Evolutionary conservation across 257 asterid genomes (phyloP).

Genomic region (Przewalskia tangutica): DNA sequence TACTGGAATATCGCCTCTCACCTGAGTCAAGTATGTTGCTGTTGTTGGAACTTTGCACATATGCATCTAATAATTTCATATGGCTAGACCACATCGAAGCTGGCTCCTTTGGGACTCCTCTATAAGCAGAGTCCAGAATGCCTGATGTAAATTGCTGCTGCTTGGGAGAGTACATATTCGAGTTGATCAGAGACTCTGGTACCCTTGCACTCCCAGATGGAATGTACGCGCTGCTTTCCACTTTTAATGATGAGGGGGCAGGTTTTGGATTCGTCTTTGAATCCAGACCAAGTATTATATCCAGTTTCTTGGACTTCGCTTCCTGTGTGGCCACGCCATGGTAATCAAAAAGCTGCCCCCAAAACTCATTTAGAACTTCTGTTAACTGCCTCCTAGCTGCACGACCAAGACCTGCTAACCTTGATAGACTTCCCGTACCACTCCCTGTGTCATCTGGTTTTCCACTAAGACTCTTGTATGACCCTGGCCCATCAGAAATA

Average conservation of each 20-base stretch:
- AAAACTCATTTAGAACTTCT: constrained; percentile 61
- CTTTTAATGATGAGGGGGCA: constrained; percentile 39
- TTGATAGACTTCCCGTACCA: constrained; percentile 81
- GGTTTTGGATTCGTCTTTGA: constrained; percentile 39
- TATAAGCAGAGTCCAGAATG: constrained; percentile 41
- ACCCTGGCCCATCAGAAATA: constrained; percentile 68
- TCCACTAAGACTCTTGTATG: constrained; percentile 62
- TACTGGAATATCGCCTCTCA: constrained; percentile 78
- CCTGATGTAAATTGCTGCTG: constrained; percentile 50
- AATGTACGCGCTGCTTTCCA: constrained; percentile 40
- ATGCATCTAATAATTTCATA: constrained; percentile 34
- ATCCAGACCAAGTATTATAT: constrained; percentile 55
- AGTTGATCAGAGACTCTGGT: constrained; percentile 38
- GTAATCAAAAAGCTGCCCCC: constrained; percentile 91
- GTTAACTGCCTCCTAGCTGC: constrained; percentile 88
- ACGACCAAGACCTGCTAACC: constrained; percentile 88
- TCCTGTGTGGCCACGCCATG: constrained; percentile 65
- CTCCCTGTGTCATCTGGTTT: constrained; percentile 72
- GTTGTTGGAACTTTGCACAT: constrained; percentile 34
- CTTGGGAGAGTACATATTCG: constrained; percentile 40
- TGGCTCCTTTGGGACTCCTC: constrained; percentile 26
- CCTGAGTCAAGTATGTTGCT: constrained; percentile 33
- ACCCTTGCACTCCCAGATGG: constrained; percentile 46
- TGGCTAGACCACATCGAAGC: constrained; percentile 37
- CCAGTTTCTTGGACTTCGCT: constrained; percentile 66